Evolutionary conservation across 306 rosid species (phyloP), one percentile per base, ranked within the genome.

Genomic region (Vigna trinervia): DNA sequence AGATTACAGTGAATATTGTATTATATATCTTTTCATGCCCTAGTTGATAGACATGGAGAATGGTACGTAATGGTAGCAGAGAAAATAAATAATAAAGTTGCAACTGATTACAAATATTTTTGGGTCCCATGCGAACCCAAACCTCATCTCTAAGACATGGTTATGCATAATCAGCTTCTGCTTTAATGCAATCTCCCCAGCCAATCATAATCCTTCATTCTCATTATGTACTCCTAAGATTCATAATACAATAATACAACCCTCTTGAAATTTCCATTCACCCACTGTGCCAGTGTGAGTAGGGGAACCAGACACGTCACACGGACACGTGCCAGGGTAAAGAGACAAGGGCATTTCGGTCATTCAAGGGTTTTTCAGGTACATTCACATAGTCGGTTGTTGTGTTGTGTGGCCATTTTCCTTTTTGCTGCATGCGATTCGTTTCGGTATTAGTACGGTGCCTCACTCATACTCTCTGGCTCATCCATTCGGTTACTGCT

Each of bases 251-350:
- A 30, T 30, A 5, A 7, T 38, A 19, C 28, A 50, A 19, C 65
- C 28, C 54, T 81, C 86, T 8, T 75, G 82, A 85, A 85, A 71
- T 85, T 76, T 85, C 88, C 45, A 78, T 53, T 58, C 12, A 28
- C 48, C 1, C 15, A 3, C 50, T 15, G 43, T 26, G 67, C 14
- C 20, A 36, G 65, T 50, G 39, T 60, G 71, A 60, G 71, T 45
- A 36, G 32, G 54, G 67, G 53, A 68, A 5, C 43, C 46, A 23
- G 23, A 68, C 83, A 69, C 78, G 71, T 78, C 83, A 71, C 32
- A 20, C 0, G 15, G 67, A 77, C 84, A 85, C 89, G 96, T 85
- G 91, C 86, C 79, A 6, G 10, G 41, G 0, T 32, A 12, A 87
- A 70, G 80, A 57, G 3, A 50, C n/a, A 47, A 71, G 92, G 91